phyloP scores from a whole-genome alignment of 306 rosid genomes.

The Sphenostylis stenocarpa region DNA sequence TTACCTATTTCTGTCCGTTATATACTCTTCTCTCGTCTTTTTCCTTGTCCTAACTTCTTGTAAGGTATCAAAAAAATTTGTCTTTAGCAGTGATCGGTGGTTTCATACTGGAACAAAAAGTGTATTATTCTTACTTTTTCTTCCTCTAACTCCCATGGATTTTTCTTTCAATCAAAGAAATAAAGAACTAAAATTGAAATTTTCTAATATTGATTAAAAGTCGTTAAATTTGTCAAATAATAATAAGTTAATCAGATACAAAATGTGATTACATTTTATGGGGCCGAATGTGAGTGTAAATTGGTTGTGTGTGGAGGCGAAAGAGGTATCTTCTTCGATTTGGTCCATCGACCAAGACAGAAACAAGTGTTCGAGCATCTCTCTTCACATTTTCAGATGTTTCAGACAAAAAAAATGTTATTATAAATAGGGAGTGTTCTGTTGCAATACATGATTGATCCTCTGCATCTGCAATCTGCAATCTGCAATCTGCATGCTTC shows the following conservation, averaged over 20 bases:
- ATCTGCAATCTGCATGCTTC: not conserved
- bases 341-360: not conserved
- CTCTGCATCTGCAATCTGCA: not conserved
- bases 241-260: no score
- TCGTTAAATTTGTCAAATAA: no score
- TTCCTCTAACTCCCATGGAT: no score
- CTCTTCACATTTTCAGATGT: not conserved
- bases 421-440: not conserved
- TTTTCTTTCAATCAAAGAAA: not conserved
- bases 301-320: not conserved
- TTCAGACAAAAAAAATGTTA: not conserved
- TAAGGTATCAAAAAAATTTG: no score
- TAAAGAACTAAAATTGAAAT: no score
- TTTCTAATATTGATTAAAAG: no score
- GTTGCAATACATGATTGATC: constrained; percentile 26
- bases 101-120: not conserved
- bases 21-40: not conserved
- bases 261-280: no score
- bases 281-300: no score
- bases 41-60: not conserved
- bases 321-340: not conserved
- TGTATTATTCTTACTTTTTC: no score
- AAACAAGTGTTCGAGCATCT: not conserved
- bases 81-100: not conserved
- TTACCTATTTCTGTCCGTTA: no score